phyloP scores from a whole-genome alignment of 2,329 filamentous ascomycete genomes.

The Harringtonia lauricola region DNA sequence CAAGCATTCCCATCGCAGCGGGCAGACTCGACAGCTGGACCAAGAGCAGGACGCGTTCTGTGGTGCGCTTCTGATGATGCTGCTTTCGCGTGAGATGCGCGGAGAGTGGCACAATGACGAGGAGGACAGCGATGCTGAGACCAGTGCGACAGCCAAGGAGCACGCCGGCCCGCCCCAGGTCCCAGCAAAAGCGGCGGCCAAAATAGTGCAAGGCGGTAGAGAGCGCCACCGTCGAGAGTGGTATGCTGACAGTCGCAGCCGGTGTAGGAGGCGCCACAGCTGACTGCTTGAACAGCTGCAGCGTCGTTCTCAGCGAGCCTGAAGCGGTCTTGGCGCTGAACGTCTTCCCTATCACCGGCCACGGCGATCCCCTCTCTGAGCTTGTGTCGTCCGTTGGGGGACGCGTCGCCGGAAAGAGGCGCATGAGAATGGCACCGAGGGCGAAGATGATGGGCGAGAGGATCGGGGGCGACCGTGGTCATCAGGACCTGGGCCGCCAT shows the following conservation, averaged over 20 bases:
- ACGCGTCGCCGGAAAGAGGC: conserved; percentile 5
- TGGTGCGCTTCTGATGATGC: background rate
- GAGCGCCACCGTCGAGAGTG: background rate
- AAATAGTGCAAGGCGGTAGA: background rate
- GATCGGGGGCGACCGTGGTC: conserved; percentile 5
- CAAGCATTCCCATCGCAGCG: background rate
- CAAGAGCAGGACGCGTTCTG: background rate
- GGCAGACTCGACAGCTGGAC: background rate
- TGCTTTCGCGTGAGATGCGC: background rate
- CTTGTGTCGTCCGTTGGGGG: too few species aligned
- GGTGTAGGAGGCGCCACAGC: background rate
- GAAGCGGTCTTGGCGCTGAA: too few species aligned
- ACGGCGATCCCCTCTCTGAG: too few species aligned
- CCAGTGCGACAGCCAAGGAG: background rate
- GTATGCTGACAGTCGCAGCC: background rate
- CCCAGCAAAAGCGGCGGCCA: background rate
- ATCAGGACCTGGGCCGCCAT: conserved; percentile 6
- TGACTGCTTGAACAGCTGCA: background rate
- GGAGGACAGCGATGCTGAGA: background rate
- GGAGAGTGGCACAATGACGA: background rate
- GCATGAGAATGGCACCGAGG: background rate
- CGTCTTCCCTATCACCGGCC: background rate
- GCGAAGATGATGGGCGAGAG: conserved; percentile 4
- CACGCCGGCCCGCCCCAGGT: background rate
- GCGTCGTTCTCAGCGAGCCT: background rate